These are phyloP conservation scores for Cornus controversa DNA, from an alignment of 148 eudicot species.

Conservation along the genomic window DNA sequence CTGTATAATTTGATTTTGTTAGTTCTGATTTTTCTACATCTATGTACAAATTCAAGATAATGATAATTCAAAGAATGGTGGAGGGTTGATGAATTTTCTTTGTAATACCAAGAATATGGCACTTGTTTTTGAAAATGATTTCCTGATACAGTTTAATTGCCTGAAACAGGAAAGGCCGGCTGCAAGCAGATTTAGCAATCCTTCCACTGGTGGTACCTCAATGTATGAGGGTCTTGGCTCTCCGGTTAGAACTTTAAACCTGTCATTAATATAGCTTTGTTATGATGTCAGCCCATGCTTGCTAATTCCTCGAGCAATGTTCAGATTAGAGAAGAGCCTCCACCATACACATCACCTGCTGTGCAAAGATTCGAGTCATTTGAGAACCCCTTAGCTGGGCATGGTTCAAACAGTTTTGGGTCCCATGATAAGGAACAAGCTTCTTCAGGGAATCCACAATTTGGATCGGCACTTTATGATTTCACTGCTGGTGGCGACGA, in stretches of 20 bases:
- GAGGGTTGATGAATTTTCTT: neutral
- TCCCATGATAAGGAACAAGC: conserved; percentile 68
- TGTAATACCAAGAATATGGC: neutral
- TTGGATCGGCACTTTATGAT: conserved; percentile 88
- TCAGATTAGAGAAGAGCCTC: conserved; percentile 94
- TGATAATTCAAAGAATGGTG: neutral
- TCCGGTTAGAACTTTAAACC: conserved; percentile 51
- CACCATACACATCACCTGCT: conserved; percentile 73
- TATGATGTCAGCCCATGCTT: neutral
- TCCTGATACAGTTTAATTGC: conserved; percentile 2
- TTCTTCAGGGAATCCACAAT: conserved; percentile 58
- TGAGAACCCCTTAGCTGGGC: conserved; percentile 88
- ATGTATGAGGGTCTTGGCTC: conserved; percentile 61
- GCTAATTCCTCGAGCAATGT: conserved; percentile 26
- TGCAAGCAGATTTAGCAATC: conserved; percentile 45
- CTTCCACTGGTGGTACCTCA: conserved; percentile 48
- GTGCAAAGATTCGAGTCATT: conserved; percentile 69
- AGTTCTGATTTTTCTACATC: neutral
- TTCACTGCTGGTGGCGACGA: conserved; percentile 99
- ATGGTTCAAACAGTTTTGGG: conserved; percentile 61
- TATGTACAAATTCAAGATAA: neutral
- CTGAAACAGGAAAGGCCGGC: conserved; percentile 59
- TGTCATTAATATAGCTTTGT: neutral
- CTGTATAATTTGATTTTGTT: neutral
- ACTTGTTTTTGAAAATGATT: neutral